Evolutionary conservation across 116 monocot genomes (phyloP).

Genomic region (Phalaenopsis hybrid): DNA sequence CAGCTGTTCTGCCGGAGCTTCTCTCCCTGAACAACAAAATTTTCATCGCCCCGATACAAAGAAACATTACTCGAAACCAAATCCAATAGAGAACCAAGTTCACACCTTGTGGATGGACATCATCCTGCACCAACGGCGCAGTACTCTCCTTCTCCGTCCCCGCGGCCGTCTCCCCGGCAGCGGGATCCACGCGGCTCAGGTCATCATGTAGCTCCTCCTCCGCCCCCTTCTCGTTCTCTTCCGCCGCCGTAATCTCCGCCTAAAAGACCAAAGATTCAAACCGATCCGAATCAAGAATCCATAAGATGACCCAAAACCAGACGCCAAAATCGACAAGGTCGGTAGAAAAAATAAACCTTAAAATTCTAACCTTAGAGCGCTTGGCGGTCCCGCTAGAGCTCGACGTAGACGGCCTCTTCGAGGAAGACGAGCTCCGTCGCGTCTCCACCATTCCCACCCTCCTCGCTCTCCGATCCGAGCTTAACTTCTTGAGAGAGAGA

Average conservation of each 20-base stretch:
- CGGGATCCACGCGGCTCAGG: slow-evolving; percentile 2
- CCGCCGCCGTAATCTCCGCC: slow-evolving; percentile 10
- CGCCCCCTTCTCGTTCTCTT: slow-evolving; percentile 1
- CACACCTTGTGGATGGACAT: background rate
- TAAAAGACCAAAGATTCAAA: slow-evolving; percentile 6
- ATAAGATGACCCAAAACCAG: background rate
- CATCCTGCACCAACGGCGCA: slow-evolving; percentile 1
- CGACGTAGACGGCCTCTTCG: slow-evolving; percentile 17
- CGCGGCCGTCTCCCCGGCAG: slow-evolving; percentile 4
- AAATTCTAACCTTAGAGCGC: slow-evolving; percentile 31
- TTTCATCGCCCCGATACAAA: background rate
- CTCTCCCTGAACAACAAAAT: background rate
- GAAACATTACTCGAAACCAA: background rate
- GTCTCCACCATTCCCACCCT: slow-evolving; percentile 38
- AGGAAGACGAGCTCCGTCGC: slow-evolving; percentile 40
- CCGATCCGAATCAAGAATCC: background rate
- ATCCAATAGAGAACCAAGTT: slow-evolving; percentile 5
- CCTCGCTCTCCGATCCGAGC: background rate
- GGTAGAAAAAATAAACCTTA: background rate
- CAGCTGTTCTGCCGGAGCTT: slow-evolving; percentile 1
- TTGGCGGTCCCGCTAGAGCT: slow-evolving; percentile 8
- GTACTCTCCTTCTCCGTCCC: background rate
- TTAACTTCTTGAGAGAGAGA: background rate
- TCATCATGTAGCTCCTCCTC: background rate
- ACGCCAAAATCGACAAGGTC: background rate